phyloP scores from a whole-genome alignment of 139 green algal species.

The Zygnema cylindricum region DNA sequence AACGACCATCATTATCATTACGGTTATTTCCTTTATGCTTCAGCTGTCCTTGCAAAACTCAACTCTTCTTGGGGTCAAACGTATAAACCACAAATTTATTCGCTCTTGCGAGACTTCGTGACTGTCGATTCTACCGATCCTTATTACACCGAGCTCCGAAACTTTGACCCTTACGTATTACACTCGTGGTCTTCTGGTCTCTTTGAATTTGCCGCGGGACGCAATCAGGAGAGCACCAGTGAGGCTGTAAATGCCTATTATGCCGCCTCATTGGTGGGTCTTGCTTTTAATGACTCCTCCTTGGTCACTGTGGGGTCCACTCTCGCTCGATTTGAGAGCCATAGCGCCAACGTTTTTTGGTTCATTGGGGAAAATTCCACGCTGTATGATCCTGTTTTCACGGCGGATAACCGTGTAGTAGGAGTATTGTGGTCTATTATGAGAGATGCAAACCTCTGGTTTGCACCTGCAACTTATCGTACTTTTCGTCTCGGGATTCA shows the following conservation, averaged over 20 bases:
- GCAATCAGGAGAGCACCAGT: conserved; percentile 67
- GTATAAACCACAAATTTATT: conserved; percentile 1
- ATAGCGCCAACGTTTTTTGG: conserved; percentile 58
- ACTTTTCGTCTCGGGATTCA: conserved; percentile 66
- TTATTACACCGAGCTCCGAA: conserved; percentile 60
- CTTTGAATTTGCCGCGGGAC: conserved; percentile 52
- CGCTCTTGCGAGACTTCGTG: conserved; percentile 35
- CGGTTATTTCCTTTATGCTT: conserved; percentile 66
- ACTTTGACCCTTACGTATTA: conserved; percentile 63
- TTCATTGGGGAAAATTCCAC: conserved; percentile 45
- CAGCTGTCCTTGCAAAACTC: conserved; percentile 52
- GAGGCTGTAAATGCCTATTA: conserved; percentile 68
- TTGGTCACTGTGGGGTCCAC: conserved; percentile 55
- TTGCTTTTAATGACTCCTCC: conserved; percentile 44
- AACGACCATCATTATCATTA: conserved; percentile 71
- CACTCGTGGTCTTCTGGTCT: conserved; percentile 67
- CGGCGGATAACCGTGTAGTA: conserved; percentile 46
- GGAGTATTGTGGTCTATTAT: conserved; percentile 66
- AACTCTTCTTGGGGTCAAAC: conserved; percentile 33
- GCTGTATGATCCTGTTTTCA: conserved; percentile 60
- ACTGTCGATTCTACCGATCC: conserved; percentile 20
- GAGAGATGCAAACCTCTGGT: conserved; percentile 65
- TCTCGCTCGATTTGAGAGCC: conserved; percentile 60
- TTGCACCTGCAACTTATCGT: conserved; percentile 45
- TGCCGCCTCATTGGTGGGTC: conserved; percentile 62